Evolutionary conservation across 176 grass and related monocot species (phyloP), one percentile per base, ranked within the genome.

Genomic region (Aegilops bicornis): DNA sequence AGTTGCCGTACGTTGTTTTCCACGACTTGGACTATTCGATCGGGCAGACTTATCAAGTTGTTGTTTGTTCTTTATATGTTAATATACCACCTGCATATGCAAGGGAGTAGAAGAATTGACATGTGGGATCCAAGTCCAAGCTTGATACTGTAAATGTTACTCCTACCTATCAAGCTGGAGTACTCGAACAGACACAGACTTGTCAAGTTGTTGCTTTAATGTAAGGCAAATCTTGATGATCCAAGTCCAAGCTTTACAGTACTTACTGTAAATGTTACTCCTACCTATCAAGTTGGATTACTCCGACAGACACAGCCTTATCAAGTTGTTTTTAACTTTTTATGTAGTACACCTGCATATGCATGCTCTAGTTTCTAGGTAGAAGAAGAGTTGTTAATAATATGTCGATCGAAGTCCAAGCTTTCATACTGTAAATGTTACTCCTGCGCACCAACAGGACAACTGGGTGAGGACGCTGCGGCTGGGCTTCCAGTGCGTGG

Each of bases 401-500:
- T 42, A 42, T 22, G 1, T 73, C 12, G n/a, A 73, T 73, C 70
- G 0, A 73, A 73, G 70, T 75, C 69, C 42, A 50, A 10, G 23
- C 13, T 52, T 52, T 75, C 7, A 70, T 16, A 10, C 2, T 30
- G 43, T 75, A 13, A 50, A 76, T 30, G 8, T 31, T 75, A 59
- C 56, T 59, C 56, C 6, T 58, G 7, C 50, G 50, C 5, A 9
- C 56, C 56, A 3, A 5, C 79, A 93, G 88, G 88, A 90, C 40
- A 79, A 83, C 80, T 94, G 92, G 92, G 8, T 71, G 2, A 69
- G 54, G n/a, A 91, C 86, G 22, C 27, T 91, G 14, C 76, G 43
- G 56, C 82, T 94, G 48, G 92, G 87, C 3, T 95, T 92, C 84
- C 93, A 95, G 79, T 92, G 93, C 79, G 71, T 95, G 14, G 93